Conservation (phyloP, 2,329 filamentous ascomycete species). For the Blastomyces parvus region DNA sequence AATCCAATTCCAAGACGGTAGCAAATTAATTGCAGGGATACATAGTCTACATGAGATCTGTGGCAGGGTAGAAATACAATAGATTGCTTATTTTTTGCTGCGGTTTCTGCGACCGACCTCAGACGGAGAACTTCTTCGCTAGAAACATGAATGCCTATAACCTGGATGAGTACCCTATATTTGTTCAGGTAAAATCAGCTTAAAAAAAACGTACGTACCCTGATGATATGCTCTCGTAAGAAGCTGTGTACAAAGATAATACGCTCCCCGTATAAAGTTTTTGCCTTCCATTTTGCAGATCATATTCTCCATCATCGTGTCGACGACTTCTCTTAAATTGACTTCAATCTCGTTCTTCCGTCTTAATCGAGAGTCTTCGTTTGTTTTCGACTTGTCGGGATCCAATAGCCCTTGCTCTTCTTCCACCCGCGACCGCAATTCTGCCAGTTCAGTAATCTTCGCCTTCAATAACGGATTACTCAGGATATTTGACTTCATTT, state of each 20-base stretch:
- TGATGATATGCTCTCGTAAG: slow-evolving; percentile 91
- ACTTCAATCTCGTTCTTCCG: slow-evolving; percentile 55
- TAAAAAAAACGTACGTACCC: slow-evolving; percentile 35
- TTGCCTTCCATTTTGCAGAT: slow-evolving; percentile 99
- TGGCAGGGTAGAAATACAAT: slow-evolving; percentile 95
- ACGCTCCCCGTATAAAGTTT: slow-evolving; percentile 80
- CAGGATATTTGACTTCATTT: slow-evolving; percentile 73
- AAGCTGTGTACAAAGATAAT: slow-evolving; percentile 80
- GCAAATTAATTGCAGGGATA: slow-evolving; percentile 89
- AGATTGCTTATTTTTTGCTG: slow-evolving; percentile 79
- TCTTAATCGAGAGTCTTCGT: slow-evolving; percentile 10
- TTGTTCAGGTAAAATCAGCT: neutral
- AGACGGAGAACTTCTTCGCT: slow-evolving; percentile 84
- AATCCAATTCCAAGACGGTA: slow-evolving; percentile 83
- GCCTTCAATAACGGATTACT: slow-evolving; percentile 62
- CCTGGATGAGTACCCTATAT: neutral
- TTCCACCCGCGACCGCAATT: slow-evolving; percentile 64
- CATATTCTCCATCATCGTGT: slow-evolving; percentile 85
- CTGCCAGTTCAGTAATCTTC: slow-evolving; percentile 68
- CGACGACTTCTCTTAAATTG: slow-evolving; percentile 68
- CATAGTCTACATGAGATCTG: slow-evolving; percentile 91
- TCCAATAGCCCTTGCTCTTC: slow-evolving; percentile 61
- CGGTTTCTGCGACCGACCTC: slow-evolving; percentile 70
- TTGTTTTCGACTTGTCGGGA: slow-evolving; percentile 25
- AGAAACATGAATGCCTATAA: slow-evolving; percentile 70